Percentiles rank a stretch among this genome's conserved stretches.
These are phyloP conservation scores for Alloascoidea hylecoeti DNA, from an alignment of 805 yeast genomes.

Conservation along the genomic window DNA sequence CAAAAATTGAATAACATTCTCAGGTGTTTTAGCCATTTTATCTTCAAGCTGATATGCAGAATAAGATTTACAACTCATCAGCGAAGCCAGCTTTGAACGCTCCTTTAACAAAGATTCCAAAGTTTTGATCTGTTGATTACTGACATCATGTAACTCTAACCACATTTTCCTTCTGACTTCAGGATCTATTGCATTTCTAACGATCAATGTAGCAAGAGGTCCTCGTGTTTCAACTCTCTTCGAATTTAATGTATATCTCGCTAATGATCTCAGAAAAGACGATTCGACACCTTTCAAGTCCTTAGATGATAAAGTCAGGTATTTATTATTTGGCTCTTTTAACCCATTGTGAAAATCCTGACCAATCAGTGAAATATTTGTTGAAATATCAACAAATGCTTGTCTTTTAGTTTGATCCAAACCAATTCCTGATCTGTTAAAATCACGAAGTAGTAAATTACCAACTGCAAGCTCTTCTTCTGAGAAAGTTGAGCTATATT, in stretches of 20 bases:
- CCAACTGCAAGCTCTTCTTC: slow-evolving; percentile 79
- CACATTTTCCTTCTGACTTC: slow-evolving; percentile 54
- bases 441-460: slow-evolving; percentile 63
- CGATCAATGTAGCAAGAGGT: slow-evolving; percentile 45
- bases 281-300: slow-evolving; percentile 15
- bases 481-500: slow-evolving; percentile 23
- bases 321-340: slow-evolving; percentile 14
- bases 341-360: slow-evolving; percentile 55
- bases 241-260: slow-evolving; percentile 15
- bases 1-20: slow-evolving; percentile 60
- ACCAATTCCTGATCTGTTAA: slow-evolving; percentile 80
- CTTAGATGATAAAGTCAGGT: slow-evolving; percentile 15
- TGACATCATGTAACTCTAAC: slow-evolving; percentile 57
- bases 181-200: slow-evolving; percentile 43
- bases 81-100: slow-evolving; percentile 56
- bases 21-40: slow-evolving; percentile 79
- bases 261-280: slow-evolving; percentile 6
- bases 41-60: slow-evolving; percentile 75
- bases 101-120: slow-evolving; percentile 46
- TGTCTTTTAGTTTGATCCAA: slow-evolving; percentile 50
- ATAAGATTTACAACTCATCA: slow-evolving; percentile 58
- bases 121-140: slow-evolving; percentile 42
- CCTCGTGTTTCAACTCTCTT: slow-evolving; percentile 46
- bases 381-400: slow-evolving; percentile 66
- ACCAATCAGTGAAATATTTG: slow-evolving; percentile 67